A percentile compares a stretch with the other conserved stretches of the same genome.
Evolutionary conservation across 106 monocot species (phyloP).

Genomic region (Phalaenopsis equestris): DNA sequence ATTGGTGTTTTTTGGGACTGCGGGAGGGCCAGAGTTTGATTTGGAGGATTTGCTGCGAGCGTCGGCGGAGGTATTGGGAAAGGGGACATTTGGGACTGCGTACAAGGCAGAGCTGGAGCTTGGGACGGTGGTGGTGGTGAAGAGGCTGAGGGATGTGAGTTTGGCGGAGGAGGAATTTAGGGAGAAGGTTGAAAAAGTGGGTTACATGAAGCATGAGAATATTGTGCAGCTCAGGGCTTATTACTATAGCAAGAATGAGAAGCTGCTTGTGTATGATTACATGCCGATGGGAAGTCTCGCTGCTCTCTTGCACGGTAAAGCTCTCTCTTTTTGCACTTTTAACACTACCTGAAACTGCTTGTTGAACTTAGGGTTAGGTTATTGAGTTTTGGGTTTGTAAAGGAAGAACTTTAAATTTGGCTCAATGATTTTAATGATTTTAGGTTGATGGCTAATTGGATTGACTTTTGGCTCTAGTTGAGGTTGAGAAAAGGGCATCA

Average conservation of each 20-base stretch:
- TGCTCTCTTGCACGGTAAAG: slow-evolving; percentile 65
- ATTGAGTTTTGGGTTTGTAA: too few relatives aligned
- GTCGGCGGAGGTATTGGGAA: slow-evolving; percentile 78
- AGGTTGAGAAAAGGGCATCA: too few relatives aligned
- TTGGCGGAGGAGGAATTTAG: slow-evolving; percentile 55
- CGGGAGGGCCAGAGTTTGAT: slow-evolving; percentile 18
- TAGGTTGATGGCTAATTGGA: too few relatives aligned
- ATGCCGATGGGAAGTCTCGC: slow-evolving; percentile 79
- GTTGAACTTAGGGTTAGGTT: too few relatives aligned
- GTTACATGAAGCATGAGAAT: slow-evolving; percentile 48
- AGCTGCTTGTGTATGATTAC: slow-evolving; percentile 82
- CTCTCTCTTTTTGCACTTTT: neutral
- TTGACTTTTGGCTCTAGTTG: too few relatives aligned
- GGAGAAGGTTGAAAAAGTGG: slow-evolving; percentile 48
- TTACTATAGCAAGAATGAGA: slow-evolving; percentile 76
- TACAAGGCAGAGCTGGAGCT: slow-evolving; percentile 72
- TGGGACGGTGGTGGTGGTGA: slow-evolving; percentile 64
- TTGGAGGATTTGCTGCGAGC: slow-evolving; percentile 54
- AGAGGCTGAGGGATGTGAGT: slow-evolving; percentile 61
- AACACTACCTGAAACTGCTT: too few relatives aligned
- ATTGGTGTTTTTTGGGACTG: slow-evolving; percentile 49
- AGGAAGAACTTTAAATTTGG: too few relatives aligned
- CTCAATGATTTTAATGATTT: too few relatives aligned
- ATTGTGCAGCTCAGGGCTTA: slow-evolving; percentile 58
- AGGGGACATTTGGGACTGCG: slow-evolving; percentile 78